Percentiles rank a stretch among this genome's conserved stretches.
Evolutionary conservation across 208 protist genomes (phyloP).

Genomic region (Novymonas esmeraldas): DNA sequence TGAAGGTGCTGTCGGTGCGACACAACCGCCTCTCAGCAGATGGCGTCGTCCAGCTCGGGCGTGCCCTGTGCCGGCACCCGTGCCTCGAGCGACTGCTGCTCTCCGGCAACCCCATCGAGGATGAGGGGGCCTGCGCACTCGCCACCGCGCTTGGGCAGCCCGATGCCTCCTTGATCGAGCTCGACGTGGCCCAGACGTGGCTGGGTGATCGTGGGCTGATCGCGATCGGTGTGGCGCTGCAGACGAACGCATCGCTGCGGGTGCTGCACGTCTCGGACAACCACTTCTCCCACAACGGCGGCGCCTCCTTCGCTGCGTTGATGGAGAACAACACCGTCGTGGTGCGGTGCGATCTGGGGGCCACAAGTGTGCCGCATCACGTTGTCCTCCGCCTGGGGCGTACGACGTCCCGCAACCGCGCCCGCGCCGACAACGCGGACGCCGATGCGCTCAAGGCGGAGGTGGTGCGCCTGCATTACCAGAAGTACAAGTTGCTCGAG

Average conservation of each 20-base stretch:
- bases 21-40: slow-evolving; percentile 61
- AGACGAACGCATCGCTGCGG: slow-evolving; percentile 62
- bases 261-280: slow-evolving; percentile 75
- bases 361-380: slow-evolving; percentile 73
- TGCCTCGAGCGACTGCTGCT: slow-evolving; percentile 61
- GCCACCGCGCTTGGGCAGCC: slow-evolving; percentile 53
- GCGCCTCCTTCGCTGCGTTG: slow-evolving; percentile 72
- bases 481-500: slow-evolving; percentile 91
- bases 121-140: slow-evolving; percentile 84
- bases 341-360: slow-evolving; percentile 51
- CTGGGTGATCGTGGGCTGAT: slow-evolving; percentile 82
- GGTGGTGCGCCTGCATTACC: slow-evolving; percentile 86
- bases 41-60: slow-evolving; percentile 65
- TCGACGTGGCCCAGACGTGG: slow-evolving; percentile 74
- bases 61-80: slow-evolving; percentile 61
- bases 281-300: slow-evolving; percentile 80
- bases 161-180: slow-evolving; percentile 42
- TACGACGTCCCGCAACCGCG: slow-evolving; percentile 54
- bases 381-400: slow-evolving; percentile 66
- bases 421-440: slow-evolving; percentile 47
- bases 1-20: slow-evolving; percentile 60
- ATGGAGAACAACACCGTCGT: slow-evolving; percentile 72
- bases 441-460: slow-evolving; percentile 74
- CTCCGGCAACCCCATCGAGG: slow-evolving; percentile 64
- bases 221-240: slow-evolving; percentile 85